Evolutionary conservation across 352 stramenopile species (phyloP).

Genomic region (Phytophthora pini): DNA sequence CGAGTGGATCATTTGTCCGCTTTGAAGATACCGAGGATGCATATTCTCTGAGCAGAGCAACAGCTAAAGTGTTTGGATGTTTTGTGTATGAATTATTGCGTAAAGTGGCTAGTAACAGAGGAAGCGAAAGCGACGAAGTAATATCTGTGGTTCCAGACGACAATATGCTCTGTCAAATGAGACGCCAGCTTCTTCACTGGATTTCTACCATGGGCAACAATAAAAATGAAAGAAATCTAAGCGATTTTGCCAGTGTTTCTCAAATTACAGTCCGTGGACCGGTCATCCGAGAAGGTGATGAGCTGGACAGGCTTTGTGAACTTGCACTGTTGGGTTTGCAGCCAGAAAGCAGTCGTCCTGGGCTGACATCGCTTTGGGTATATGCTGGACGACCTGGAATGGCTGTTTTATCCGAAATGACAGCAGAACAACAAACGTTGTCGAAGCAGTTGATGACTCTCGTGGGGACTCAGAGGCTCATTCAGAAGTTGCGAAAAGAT

Average conservation of each 20-base stretch:
- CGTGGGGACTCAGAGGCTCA: slow-evolving; percentile 4
- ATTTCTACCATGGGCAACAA: neutral
- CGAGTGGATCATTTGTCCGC: slow-evolving; percentile 10
- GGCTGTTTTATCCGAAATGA: neutral
- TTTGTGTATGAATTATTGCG: slow-evolving; percentile 23
- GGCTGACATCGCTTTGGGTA: slow-evolving; percentile 20
- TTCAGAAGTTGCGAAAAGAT: slow-evolving; percentile 2
- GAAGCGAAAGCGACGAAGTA: neutral
- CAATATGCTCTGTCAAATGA: slow-evolving; percentile 16
- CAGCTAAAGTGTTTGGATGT: slow-evolving; percentile 6
- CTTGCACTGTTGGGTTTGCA: slow-evolving; percentile 23
- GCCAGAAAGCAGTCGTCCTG: slow-evolving; percentile 14
- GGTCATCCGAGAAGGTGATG: neutral
- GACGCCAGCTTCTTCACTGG: slow-evolving; percentile 10
- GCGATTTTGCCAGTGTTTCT: slow-evolving; percentile 25
- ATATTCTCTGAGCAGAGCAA: neutral
- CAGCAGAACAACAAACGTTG: neutral
- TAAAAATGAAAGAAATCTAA: slow-evolving; percentile 4
- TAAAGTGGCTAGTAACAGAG: neutral
- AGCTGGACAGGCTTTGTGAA: slow-evolving; percentile 18
- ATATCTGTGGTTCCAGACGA: neutral
- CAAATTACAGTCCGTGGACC: slow-evolving; percentile 8
- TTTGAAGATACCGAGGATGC: slow-evolving; percentile 11
- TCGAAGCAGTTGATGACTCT: slow-evolving; percentile 15
- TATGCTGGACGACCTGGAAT: slow-evolving; percentile 6